Evolutionary conservation across 1,284 basidiomycete species (phyloP).

Genomic region (Ustilago xerochloae): DNA sequence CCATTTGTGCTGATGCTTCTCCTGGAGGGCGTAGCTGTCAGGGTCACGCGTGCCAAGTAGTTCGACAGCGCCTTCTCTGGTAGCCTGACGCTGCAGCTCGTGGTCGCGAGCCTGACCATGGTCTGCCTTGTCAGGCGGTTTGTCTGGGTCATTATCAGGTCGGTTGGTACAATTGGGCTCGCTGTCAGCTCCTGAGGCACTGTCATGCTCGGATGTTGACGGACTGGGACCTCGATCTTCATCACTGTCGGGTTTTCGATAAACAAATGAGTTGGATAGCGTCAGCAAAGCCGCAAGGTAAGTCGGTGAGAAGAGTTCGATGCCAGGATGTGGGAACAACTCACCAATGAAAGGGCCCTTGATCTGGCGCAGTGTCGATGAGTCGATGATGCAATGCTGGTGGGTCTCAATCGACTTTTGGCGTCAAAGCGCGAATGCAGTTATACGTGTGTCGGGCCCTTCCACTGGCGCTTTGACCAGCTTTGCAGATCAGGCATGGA

Average conservation of each 20-base stretch:
- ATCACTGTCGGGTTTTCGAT: conserved; percentile 8
- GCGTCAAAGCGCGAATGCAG: not conserved
- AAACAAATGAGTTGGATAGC: not conserved
- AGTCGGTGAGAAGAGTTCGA: not conserved
- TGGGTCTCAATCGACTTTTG: not conserved
- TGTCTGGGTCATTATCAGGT: conserved; percentile 26
- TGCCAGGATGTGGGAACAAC: no score
- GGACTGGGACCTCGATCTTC: conserved; percentile 3
- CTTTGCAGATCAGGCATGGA: not conserved
- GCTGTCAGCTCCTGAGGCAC: not conserved
- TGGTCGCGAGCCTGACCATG: conserved; percentile 21
- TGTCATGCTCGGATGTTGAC: conserved; percentile 4
- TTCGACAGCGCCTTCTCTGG: conserved; percentile 36
- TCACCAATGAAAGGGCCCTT: conserved; percentile 41
- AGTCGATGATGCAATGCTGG: not conserved
- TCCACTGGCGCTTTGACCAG: conserved; percentile 18
- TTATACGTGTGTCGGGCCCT: conserved; percentile 12
- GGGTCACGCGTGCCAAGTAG: conserved; percentile 30
- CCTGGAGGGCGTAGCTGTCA: conserved; percentile 30
- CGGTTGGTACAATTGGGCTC: not conserved
- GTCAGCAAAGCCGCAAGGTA: not conserved
- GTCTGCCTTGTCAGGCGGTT: conserved; percentile 14
- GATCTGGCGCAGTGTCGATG: not conserved
- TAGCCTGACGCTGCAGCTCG: conserved; percentile 38
- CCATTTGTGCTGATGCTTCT: conserved; percentile 14